Percentiles rank a stretch among this genome's conserved stretches.
phyloP scores from a whole-genome alignment of 2,329 filamentous ascomycete species.

The Cercospora berteroae region DNA sequence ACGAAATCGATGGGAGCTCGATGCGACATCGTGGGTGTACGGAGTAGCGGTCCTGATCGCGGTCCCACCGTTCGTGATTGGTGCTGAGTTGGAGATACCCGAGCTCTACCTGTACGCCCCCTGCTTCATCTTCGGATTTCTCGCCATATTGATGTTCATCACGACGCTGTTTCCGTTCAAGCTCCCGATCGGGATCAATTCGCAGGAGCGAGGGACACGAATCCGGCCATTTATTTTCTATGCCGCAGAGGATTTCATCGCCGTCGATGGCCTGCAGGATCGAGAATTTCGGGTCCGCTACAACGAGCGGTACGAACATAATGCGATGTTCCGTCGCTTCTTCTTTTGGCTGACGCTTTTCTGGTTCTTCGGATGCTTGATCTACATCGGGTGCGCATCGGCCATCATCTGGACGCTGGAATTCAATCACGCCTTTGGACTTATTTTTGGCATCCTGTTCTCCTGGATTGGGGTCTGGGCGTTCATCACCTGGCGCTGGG shows the following conservation, averaged over 20 bases:
- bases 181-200: slow-evolving; percentile 36
- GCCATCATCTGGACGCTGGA: slow-evolving; percentile 35
- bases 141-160: slow-evolving; percentile 33
- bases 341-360: slow-evolving; percentile 34
- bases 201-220: slow-evolving; percentile 30
- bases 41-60: slow-evolving; percentile 33
- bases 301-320: slow-evolving; percentile 35
- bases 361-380: slow-evolving; percentile 32
- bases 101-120: slow-evolving; percentile 36
- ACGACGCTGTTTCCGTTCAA: slow-evolving; percentile 34
- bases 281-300: slow-evolving; percentile 36
- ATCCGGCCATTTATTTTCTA: slow-evolving; percentile 37
- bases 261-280: slow-evolving; percentile 36
- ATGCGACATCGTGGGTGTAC: slow-evolving; percentile 37
- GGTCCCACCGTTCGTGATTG: slow-evolving; percentile 34
- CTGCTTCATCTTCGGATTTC: slow-evolving; percentile 35
- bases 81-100: slow-evolving; percentile 29
- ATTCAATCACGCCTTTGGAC: slow-evolving; percentile 35
- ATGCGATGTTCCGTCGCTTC: slow-evolving; percentile 33
- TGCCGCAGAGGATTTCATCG: slow-evolving; percentile 37
- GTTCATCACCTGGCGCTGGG: slow-evolving; percentile 23
- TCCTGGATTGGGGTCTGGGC: slow-evolving; percentile 34
- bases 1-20: slow-evolving; percentile 33
- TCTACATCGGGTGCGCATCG: slow-evolving; percentile 33
- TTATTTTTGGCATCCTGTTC: slow-evolving; percentile 33